Evolutionary conservation across 352 stramenopile species (phyloP), one percentile per base, ranked within the genome.

Genomic region (Phytopythium mirpurense): DNA sequence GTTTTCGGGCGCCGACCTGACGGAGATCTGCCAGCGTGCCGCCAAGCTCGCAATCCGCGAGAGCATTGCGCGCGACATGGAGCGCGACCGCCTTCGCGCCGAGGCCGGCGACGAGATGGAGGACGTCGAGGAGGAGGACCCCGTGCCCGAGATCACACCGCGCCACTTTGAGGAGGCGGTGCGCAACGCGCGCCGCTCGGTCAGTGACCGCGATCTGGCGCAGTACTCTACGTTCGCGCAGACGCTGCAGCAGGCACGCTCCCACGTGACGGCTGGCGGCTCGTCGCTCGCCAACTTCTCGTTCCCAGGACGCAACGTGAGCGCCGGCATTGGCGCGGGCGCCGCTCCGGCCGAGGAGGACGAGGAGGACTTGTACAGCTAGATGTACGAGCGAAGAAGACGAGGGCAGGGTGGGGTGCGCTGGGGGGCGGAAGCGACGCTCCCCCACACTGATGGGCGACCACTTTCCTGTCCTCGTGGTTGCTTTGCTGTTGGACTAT

Each of bases 1-100:
- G 73, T 99, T 99, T 68, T 99, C 95, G n/a, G 97, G 97, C 64
- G 97, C 97, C 35, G 97, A 99, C 86, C 78, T 99, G 46, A 99
- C 97, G 27, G 97, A 99, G 80, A 99, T 99, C 62, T 99, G 97
- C 63, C 97, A 99, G 76, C 89, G 93, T 34, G 97, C 97, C n/a
- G 97, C 95, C 55, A 99, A 99, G 79, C 68, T 99, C 54, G 97
- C 97, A 3, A 99, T 99, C 68, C 90, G 97, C n/a, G 96, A 99
- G 75, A 98, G 96, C 63, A 99, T 99, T 67, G 90, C 98, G 67
- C 88, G 95, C 54, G 96, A 99, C 66, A 98, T 99, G 80, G 96
- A 99, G 70, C 89, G 96, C 36, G 90, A 99, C 54, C 89, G 95
- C 38, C 87, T 99, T 37, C 86, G 90, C 41, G 84, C 83, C 5